These are phyloP conservation scores for Avena sativa DNA, from an alignment of 176 grass and related monocot species.

Conservation along the genomic window DNA sequence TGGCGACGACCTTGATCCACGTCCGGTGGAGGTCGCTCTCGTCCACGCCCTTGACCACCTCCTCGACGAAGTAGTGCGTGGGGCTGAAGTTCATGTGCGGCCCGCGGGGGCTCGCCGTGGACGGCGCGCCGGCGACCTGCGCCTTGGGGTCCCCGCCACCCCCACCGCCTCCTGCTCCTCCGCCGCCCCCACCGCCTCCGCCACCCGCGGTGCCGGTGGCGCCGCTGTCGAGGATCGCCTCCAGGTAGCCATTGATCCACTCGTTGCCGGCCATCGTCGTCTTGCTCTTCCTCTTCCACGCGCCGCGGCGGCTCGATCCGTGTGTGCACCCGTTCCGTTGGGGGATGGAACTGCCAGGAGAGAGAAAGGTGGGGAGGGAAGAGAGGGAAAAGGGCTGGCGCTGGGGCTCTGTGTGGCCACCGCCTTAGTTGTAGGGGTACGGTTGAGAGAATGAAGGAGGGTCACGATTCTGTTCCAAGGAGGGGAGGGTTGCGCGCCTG, in stretches of 20 bases:
- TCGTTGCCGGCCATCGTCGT: constrained; percentile 73
- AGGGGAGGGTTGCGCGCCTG: background rate
- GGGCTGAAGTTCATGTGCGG: constrained; percentile 80
- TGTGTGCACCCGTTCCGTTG: background rate
- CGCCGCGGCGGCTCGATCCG: constrained; percentile 12
- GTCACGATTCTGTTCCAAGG: background rate
- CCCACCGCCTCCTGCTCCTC: background rate
- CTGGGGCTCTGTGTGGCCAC: background rate
- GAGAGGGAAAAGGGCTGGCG: background rate
- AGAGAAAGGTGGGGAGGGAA: background rate
- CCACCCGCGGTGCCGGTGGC: constrained; percentile 29
- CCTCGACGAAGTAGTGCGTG: constrained; percentile 96
- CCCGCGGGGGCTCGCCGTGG: constrained; percentile 46
- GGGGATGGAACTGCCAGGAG: constrained; percentile 36
- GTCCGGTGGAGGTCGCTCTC: constrained; percentile 96
- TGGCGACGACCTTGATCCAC: constrained; percentile 99
- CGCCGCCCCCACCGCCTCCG: background rate
- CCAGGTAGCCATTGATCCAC: constrained; percentile 98
- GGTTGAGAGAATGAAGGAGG: background rate
- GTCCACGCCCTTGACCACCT: constrained; percentile 95
- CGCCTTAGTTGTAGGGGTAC: background rate
- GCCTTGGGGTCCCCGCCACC: constrained; percentile 40
- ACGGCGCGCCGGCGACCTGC: constrained; percentile 40
- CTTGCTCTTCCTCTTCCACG: background rate
- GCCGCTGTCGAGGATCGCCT: constrained; percentile 94